A percentile compares a stretch with the other conserved stretches of the same genome.
phyloP scores from a whole-genome alignment of 495 filamentous ascomycete species.

The Friedmanniomyces simplex region DNA sequence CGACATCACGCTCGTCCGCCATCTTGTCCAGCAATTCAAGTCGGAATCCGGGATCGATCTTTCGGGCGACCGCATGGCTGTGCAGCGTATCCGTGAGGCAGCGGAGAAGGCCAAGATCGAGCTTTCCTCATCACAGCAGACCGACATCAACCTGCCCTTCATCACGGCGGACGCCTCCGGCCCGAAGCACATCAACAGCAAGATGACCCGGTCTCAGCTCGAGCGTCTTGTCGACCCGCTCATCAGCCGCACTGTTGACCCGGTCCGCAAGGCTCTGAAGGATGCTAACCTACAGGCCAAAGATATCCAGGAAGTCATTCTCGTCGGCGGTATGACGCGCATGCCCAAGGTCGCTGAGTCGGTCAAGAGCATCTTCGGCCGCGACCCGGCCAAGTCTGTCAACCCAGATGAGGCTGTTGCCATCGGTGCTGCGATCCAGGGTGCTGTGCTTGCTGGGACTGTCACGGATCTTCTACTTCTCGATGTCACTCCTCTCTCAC shows the following conservation, averaged over 20 bases:
- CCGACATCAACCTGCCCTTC: conserved; percentile 98
- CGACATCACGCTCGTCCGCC: conserved; percentile 89
- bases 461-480: conserved; percentile 93
- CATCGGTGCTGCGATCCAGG: conserved; percentile 96
- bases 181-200: conserved; percentile 94
- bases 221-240: conserved; percentile 88
- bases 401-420: conserved; percentile 99
- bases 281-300: conserved; percentile 88
- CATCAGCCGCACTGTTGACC: conserved; percentile 76
- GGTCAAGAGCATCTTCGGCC: conserved; percentile 94
- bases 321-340: conserved; percentile 99
- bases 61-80: conserved; percentile 90
- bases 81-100: conserved; percentile 97
- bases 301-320: conserved; percentile 97
- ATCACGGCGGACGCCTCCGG: conserved; percentile 92
- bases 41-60: conserved; percentile 88
- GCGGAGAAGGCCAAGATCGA: conserved; percentile 99
- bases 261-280: conserved; percentile 94
- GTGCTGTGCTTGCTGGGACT: conserved; percentile 91
- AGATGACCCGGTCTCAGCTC: conserved; percentile 87
- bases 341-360: conserved; percentile 99
- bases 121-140: conserved; percentile 90
- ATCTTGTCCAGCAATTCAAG: conserved; percentile 94
- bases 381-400: conserved; percentile 96
- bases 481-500: conserved; percentile 93